Conservation (phyloP, 345 rosid genomes). For the Eucalyptus regnans region DNA sequence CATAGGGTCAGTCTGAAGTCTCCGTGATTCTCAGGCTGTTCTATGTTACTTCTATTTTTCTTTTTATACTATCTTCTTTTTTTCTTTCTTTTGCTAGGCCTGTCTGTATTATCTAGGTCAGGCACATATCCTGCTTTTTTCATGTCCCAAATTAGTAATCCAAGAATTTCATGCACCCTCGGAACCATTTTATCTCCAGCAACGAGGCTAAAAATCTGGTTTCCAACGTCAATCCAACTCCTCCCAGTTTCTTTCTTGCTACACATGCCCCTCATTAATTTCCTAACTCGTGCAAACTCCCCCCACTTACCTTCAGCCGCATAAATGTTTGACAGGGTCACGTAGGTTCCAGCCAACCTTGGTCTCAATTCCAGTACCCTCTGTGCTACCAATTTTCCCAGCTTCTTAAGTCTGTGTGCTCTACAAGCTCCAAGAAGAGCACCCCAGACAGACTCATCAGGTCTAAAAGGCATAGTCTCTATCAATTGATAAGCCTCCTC, state of each 20-base stretch:
- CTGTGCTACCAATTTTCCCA: conserved; percentile 63
- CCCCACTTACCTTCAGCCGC: conserved; percentile 80
- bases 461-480: conserved; percentile 54
- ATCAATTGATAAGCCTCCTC: conserved; percentile 70
- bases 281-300: conserved; percentile 56
- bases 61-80: not conserved
- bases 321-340: conserved; percentile 62
- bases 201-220: conserved; percentile 49
- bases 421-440: conserved; percentile 81
- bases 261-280: conserved; percentile 42
- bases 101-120: conserved; percentile 7
- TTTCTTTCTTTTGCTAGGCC: not conserved
- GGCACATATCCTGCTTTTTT: conserved; percentile 43
- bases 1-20: not conserved
- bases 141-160: conserved; percentile 35
- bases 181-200: conserved; percentile 39
- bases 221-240: conserved; percentile 73
- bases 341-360: conserved; percentile 46
- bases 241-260: conserved; percentile 70
- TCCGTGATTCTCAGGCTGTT: not conserved
- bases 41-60: not conserved
- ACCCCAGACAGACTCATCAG: conserved; percentile 82
- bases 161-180: conserved; percentile 31
- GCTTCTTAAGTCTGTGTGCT: conserved; percentile 29
- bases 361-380: conserved; percentile 55